Base-by-base conservation (phyloP, 495 filamentous ascomycete species). In the Melanomma pulvis-pyrius region DNA sequence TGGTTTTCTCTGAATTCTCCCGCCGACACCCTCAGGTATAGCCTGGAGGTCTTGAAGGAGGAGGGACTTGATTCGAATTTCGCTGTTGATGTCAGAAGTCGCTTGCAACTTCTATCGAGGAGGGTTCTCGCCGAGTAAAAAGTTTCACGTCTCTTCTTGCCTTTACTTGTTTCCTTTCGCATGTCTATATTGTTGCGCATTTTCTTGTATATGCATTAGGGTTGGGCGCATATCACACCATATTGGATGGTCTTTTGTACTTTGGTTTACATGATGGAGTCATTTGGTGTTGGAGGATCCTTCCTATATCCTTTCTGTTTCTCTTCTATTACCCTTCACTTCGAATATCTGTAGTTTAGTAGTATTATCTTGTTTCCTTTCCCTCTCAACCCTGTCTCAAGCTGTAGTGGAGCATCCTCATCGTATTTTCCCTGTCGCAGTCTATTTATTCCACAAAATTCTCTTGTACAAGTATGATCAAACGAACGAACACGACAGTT, bases 1-100 rank as follows among this genome's bases (percentile, higher is more conserved):
- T 56, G 22, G 29, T 57, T 48, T n/a, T 58, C 51, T 47, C 21
- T 36, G 28, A 29, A 21, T 57, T 24, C 52, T 25, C 81, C 81
- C 0, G 69, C 44, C 5, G 73, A 82, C 13, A 71, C 82, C 1
- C 71, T 85, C n/a, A 52, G 61, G 9, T 79, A 81, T 71, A 76
- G 77, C 39, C 56, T 82, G 17, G 74, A 75, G 59, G 73, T 80
- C n/a, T 67, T 85, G 29, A 62, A 62, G 25, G 79, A 82, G n/a
- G 73, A 75, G 12, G 79, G 78, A 28, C 50, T 74, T 73, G 76
- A 1, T 66, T 78, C 32, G 58, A 68, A 68, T 41, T 26, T 84
- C 17, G 71, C 75, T 4, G 81, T 83, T 34, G 81, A 82, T 19
- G 81, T 85, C 48, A 74, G 72, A 59, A 74, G 78, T 41, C n/a